These are phyloP conservation scores for Trichoderma sp. DNA, from an alignment of 2,329 filamentous ascomycete species.

Conservation along the genomic window DNA sequence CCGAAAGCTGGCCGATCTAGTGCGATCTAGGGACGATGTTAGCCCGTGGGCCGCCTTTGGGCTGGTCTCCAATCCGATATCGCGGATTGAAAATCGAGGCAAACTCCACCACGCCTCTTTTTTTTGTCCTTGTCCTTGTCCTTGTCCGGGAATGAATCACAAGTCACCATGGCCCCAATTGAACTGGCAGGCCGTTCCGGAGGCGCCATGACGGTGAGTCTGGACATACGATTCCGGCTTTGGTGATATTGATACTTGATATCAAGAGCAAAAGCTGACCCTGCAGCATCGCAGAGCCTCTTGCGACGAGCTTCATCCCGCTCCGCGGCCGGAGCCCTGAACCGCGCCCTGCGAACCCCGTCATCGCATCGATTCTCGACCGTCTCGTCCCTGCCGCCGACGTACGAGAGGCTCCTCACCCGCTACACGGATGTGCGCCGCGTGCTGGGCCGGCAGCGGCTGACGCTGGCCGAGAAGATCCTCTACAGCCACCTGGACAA, in stretches of 20 bases:
- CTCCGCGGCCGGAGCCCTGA: conserved; percentile 30
- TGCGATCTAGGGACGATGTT: not conserved
- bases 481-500: conserved; percentile 94
- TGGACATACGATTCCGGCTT: not conserved
- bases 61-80: conserved; percentile 40
- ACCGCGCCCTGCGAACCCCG: conserved; percentile 31
- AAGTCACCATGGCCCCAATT: conserved; percentile 52
- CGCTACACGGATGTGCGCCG: conserved; percentile 74
- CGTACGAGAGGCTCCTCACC: conserved; percentile 79
- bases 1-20: not conserved
- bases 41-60: conserved; percentile 2
- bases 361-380: conserved; percentile 43
- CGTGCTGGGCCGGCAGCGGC: conserved; percentile 66
- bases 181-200: conserved; percentile 53
- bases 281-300: conserved; percentile 40
- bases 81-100: conserved; percentile 39
- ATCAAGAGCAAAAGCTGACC: conserved; percentile 18
- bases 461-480: conserved; percentile 97
- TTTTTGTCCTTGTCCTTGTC: no score
- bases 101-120: no score
- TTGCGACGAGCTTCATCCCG: conserved; percentile 42
- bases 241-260: not conserved
- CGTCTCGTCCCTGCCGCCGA: conserved; percentile 58
- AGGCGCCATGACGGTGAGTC: conserved; percentile 50
- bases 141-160: conserved; percentile 20